A percentile compares a stretch with the other conserved stretches of the same genome.
Evolutionary conservation across 345 rosid genomes (phyloP).

Genomic region (Eucalyptus pauciflora): DNA sequence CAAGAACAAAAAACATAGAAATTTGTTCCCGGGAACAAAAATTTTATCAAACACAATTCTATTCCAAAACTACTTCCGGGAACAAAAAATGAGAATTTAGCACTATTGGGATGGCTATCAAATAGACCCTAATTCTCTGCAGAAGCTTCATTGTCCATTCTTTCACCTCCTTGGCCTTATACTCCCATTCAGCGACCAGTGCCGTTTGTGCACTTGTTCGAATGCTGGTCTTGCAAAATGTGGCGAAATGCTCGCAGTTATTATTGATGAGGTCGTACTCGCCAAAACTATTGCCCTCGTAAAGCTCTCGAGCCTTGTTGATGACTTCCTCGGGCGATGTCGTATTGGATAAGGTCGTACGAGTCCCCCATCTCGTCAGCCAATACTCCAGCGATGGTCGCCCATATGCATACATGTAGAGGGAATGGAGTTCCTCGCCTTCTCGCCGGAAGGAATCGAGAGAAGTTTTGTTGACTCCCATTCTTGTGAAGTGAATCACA

Average conservation of each 20-base stretch:
- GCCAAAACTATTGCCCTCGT: not conserved
- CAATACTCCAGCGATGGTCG: not conserved
- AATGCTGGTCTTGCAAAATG: not conserved
- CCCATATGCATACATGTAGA: not conserved
- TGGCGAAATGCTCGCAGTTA: not conserved
- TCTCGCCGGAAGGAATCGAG: not conserved
- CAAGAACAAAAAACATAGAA: too few relatives aligned
- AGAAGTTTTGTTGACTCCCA: not conserved
- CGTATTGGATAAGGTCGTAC: not conserved
- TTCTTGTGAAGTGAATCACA: not conserved
- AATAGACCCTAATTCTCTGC: not conserved
- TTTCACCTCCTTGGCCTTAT: not conserved
- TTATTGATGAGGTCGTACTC: not conserved
- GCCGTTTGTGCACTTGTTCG: not conserved
- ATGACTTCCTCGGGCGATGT: not conserved
- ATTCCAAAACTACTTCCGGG: too few relatives aligned
- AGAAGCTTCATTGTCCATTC: not conserved
- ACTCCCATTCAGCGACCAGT: not conserved
- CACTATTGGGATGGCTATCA: too few relatives aligned
- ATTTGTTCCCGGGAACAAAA: too few relatives aligned
- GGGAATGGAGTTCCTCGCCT: not conserved
- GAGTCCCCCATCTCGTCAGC: not conserved
- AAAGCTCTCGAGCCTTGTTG: not conserved
- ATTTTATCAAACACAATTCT: too few relatives aligned
- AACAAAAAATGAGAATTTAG: too few relatives aligned